Conservation (phyloP, 495 filamentous ascomycete species). For the Trichoderma reesei region DNA sequence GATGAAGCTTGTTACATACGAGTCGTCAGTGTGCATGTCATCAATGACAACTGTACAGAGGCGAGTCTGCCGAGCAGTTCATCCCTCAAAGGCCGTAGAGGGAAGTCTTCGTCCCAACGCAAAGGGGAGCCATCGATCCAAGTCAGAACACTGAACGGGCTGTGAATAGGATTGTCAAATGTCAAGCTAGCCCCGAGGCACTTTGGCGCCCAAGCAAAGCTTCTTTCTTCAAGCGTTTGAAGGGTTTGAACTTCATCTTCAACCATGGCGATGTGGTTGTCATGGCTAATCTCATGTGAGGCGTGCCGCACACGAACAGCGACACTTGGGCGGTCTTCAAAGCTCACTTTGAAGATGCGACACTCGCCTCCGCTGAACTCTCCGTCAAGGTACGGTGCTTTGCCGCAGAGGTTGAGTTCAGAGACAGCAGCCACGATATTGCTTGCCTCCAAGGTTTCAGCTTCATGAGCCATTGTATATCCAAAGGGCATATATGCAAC, state of each 20-base stretch:
- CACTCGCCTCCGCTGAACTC: constrained; percentile 10
- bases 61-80: constrained; percentile 5
- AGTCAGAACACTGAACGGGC: background rate
- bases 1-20: background rate
- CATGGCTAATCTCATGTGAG: background rate
- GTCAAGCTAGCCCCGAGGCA: background rate
- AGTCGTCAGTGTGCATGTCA: background rate
- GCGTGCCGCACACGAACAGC: constrained; percentile 9
- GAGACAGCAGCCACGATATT: too few relatives aligned
- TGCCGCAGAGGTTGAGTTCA: too few relatives aligned
- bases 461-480: too few relatives aligned
- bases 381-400: background rate
- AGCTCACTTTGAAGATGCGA: constrained; percentile 6
- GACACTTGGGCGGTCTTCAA: background rate
- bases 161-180: background rate
- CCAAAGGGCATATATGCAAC: too few relatives aligned
- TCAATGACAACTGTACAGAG: constrained; percentile 3
- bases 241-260: background rate
- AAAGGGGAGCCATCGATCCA: background rate
- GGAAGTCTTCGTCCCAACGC: background rate
- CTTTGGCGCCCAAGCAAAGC: background rate
- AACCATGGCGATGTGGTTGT: background rate
- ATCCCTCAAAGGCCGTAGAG: background rate
- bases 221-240: background rate
- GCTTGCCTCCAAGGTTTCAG: too few relatives aligned